Conservation (phyloP, 768 basidiomycete genomes). For the Boletus coccyginus region DNA sequence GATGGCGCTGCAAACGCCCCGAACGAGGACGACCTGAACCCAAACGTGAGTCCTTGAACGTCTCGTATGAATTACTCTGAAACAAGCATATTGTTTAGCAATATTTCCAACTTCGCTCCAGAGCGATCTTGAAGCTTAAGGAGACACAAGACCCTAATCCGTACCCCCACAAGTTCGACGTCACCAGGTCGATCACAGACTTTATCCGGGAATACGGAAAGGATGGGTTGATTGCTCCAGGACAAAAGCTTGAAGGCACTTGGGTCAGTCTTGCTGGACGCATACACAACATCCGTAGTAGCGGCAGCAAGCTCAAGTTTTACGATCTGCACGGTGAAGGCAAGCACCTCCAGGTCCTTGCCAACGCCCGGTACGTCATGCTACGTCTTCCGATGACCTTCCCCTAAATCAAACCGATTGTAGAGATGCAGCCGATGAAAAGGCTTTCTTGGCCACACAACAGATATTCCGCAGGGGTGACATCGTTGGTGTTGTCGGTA, state of each 20-base stretch:
- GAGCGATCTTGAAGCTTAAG: slow-evolving; percentile 83
- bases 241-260: slow-evolving; percentile 57
- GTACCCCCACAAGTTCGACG: slow-evolving; percentile 99
- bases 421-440: slow-evolving; percentile 61
- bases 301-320: slow-evolving; percentile 82
- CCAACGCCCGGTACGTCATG: slow-evolving; percentile 68
- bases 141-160: slow-evolving; percentile 86
- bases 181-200: slow-evolving; percentile 66
- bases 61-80: background rate
- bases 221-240: slow-evolving; percentile 68
- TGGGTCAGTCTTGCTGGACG: slow-evolving; percentile 80
- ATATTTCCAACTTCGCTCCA: slow-evolving; percentile 93
- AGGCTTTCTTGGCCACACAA: slow-evolving; percentile 68
- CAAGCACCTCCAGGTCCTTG: slow-evolving; percentile 92
- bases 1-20: slow-evolving; percentile 39
- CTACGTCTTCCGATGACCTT: background rate
- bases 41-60: slow-evolving; percentile 63
- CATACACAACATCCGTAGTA: slow-evolving; percentile 84
- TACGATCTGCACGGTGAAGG: slow-evolving; percentile 96
- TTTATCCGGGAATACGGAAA: slow-evolving; percentile 74
- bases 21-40: slow-evolving; percentile 83
- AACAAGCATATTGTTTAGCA: slow-evolving; percentile 49
- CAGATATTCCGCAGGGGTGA: slow-evolving; percentile 93
- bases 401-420: slow-evolving; percentile 16
- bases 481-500: slow-evolving; percentile 89